Percentiles rank a stretch among this genome's conserved stretches.
Conservation (phyloP, 2,329 filamentous ascomycete genomes). For the Exophiala lecanii-corni region DNA sequence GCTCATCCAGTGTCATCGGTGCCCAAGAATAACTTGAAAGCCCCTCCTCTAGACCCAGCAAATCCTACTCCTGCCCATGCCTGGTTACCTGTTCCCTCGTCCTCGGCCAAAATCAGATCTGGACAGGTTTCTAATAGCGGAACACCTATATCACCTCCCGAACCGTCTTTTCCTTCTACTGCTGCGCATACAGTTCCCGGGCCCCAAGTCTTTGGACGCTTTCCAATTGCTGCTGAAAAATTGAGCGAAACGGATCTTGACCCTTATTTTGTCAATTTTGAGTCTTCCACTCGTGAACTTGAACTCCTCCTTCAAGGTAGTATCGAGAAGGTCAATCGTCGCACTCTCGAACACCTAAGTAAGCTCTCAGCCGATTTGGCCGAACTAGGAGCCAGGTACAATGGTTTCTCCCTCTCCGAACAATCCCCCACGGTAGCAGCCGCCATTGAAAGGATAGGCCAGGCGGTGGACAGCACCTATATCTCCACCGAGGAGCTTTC, state of each 20-base stretch:
- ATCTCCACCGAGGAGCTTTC: conserved; percentile 92
- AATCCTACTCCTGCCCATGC: conserved; percentile 83
- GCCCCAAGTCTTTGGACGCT: conserved; percentile 67
- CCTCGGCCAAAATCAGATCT: conserved; percentile 75
- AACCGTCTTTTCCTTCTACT: conserved; percentile 46
- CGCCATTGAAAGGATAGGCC: conserved; percentile 89
- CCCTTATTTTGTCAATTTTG: conserved; percentile 92
- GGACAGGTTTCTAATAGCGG: conserved; percentile 44
- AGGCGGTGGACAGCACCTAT: conserved; percentile 93
- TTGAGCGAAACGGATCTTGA: conserved; percentile 87
- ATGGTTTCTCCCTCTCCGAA: conserved; percentile 93
- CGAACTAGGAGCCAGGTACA: conserved; percentile 91
- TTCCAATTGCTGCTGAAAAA: conserved; percentile 71
- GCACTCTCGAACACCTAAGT: conserved; percentile 79
- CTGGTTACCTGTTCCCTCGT: conserved; percentile 79
- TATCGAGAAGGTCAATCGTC: conserved; percentile 93
- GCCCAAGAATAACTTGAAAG: conserved; percentile 89
- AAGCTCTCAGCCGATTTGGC: conserved; percentile 81
- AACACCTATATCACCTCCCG: conserved; percentile 52
- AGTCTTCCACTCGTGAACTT: conserved; percentile 84
- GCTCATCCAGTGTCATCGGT: conserved; percentile 86
- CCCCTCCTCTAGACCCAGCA: conserved; percentile 91
- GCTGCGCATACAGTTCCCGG: conserved; percentile 56
- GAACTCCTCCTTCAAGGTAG: conserved; percentile 83
- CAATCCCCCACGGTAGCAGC: conserved; percentile 81